Conservation (phyloP, 305 asterid species). For the Ajuga reptans region DNA sequence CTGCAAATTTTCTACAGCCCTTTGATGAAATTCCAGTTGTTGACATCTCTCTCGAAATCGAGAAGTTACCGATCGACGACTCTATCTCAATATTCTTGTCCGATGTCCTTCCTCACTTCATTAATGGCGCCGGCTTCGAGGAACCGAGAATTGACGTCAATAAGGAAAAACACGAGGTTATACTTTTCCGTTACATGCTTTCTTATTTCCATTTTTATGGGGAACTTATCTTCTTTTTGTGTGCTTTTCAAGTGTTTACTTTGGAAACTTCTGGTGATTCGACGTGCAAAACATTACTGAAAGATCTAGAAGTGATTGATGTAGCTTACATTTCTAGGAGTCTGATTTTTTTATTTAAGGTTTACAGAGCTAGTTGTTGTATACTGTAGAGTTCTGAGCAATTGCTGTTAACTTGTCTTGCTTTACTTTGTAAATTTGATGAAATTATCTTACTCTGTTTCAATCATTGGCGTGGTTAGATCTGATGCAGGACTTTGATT, state of each 20-base stretch:
- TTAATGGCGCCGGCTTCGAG: conserved; percentile 26
- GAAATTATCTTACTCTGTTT: background rate
- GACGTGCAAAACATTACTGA: background rate
- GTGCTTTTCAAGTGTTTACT: background rate
- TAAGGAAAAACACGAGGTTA: conserved; percentile 22
- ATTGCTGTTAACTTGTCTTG: conserved; percentile 6
- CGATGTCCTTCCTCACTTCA: conserved; percentile 58
- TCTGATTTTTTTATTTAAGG: background rate
- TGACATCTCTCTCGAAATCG: conserved; percentile 31
- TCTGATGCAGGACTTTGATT: conserved; percentile 15
- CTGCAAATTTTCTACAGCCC: conserved; percentile 26
- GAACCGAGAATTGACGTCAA: conserved; percentile 23
- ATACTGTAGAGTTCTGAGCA: conserved; percentile 6
- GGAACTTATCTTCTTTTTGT: background rate
- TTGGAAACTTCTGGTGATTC: conserved; percentile 20
- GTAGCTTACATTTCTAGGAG: background rate
- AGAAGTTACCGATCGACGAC: conserved; percentile 53
- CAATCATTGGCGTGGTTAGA: background rate
- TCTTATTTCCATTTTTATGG: background rate
- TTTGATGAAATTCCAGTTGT: conserved; percentile 40
- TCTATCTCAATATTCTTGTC: conserved; percentile 61
- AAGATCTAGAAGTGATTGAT: conserved; percentile 8
- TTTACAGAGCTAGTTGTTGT: background rate
- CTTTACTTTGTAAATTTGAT: conserved; percentile 2
- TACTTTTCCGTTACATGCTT: conserved; percentile 5